Evolutionary conservation across 257 asterid genomes (phyloP).

Genomic region (Datura wrightii): DNA sequence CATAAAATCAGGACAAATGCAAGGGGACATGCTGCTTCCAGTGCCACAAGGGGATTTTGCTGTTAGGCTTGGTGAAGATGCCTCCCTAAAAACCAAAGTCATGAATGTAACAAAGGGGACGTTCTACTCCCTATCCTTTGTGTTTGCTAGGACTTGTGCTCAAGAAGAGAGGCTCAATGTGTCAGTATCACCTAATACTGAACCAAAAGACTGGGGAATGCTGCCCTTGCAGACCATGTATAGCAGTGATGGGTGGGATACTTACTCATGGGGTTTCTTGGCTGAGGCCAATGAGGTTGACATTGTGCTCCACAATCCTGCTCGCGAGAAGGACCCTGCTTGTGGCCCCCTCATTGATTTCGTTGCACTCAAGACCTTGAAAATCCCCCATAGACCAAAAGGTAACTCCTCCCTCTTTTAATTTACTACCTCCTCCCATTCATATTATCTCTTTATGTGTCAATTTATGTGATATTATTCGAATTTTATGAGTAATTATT

Average conservation of each 20-base stretch:
- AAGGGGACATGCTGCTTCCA: slow-evolving; percentile 42
- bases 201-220: slow-evolving; percentile 32
- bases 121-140: slow-evolving; percentile 36
- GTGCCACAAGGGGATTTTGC: slow-evolving; percentile 40
- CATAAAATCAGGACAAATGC: slow-evolving; percentile 41
- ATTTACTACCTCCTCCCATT: neutral
- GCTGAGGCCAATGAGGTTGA: slow-evolving; percentile 33
- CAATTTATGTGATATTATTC: no score
- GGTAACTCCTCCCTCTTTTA: slow-evolving; percentile 26
- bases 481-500: no score
- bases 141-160: slow-evolving; percentile 39
- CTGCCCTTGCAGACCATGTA: slow-evolving; percentile 43
- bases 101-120: slow-evolving; percentile 7
- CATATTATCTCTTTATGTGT: neutral
- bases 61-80: slow-evolving; percentile 42
- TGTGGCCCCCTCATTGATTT: slow-evolving; percentile 44
- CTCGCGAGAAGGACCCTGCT: slow-evolving; percentile 34
- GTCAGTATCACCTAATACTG: slow-evolving; percentile 36
- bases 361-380: slow-evolving; percentile 42
- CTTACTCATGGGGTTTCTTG: slow-evolving; percentile 43
- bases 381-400: slow-evolving; percentile 14
- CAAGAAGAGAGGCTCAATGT: slow-evolving; percentile 37
- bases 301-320: slow-evolving; percentile 38
- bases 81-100: slow-evolving; percentile 33
- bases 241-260: slow-evolving; percentile 41